Percentiles rank a stretch among this genome's conserved stretches.
Evolutionary conservation across 2,329 filamentous ascomycete species (phyloP).

Genomic region (Venturia asperata): DNA sequence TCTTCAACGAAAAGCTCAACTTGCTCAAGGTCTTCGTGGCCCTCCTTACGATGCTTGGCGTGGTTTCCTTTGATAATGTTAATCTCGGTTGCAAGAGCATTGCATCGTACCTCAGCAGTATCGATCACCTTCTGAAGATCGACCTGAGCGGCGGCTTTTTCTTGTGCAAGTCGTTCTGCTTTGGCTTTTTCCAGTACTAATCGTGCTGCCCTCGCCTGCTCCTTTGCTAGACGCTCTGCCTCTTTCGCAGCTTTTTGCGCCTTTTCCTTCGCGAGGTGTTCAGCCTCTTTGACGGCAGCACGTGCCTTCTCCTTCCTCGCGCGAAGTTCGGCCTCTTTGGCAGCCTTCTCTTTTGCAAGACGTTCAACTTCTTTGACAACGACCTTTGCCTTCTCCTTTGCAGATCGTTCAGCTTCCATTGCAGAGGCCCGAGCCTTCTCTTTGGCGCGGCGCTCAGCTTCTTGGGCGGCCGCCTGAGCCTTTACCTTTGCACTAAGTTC

Average conservation of each 20-base stretch:
- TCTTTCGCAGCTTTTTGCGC: background rate
- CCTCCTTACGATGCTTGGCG: background rate
- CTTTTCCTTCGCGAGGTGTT: background rate
- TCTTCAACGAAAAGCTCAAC: background rate
- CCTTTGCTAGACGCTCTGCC: background rate
- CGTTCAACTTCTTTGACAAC: background rate
- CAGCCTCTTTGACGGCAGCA: background rate
- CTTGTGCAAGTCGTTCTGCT: background rate
- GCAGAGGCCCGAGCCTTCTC: conserved; percentile 8
- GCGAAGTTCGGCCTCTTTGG: background rate
- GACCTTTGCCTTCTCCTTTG: background rate
- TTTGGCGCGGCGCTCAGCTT: conserved; percentile 5
- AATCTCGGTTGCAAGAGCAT: background rate
- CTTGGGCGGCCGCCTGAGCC: background rate
- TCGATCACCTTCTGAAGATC: conserved; percentile 8
- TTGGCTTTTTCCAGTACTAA: background rate
- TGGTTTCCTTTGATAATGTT: background rate
- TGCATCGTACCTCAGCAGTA: background rate
- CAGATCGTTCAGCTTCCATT: background rate
- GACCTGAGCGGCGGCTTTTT: background rate
- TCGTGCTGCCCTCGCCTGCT: background rate
- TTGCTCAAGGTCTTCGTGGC: background rate
- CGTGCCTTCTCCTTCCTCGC: background rate
- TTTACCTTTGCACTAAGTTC: conserved; percentile 4
- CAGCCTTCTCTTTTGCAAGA: background rate